A percentile compares a stretch with the other conserved stretches of the same genome.
Evolutionary conservation across 2,329 filamentous ascomycete genomes (phyloP).

Genomic region (Aspergillus sp.): DNA sequence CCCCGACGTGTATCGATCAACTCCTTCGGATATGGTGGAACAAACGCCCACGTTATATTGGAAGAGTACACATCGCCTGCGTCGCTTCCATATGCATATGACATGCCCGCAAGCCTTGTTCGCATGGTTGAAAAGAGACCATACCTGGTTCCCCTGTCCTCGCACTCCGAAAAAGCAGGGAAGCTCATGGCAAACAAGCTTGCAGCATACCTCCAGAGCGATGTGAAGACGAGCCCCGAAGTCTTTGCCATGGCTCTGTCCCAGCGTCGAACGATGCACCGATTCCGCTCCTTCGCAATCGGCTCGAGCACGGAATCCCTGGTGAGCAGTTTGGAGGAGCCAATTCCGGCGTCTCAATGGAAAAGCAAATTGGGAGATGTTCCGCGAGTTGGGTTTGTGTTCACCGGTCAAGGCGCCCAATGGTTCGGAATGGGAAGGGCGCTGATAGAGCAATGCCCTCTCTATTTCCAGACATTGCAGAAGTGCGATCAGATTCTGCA

Average conservation of each 20-base stretch:
- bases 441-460: constrained; percentile 11
- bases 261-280: neutral
- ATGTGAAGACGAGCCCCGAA: neutral
- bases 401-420: constrained; percentile 26
- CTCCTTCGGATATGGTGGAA: constrained; percentile 23
- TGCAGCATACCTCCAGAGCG: neutral
- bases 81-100: neutral
- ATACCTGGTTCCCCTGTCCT: constrained; percentile 15
- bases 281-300: neutral
- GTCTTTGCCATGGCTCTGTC: neutral
- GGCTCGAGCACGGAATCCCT: neutral
- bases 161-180: constrained; percentile 8
- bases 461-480: constrained; percentile 8
- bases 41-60: constrained; percentile 21
- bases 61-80: constrained; percentile 9
- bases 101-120: neutral
- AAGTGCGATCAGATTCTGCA: constrained; percentile 14
- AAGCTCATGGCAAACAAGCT: neutral
- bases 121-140: constrained; percentile 1
- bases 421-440: constrained; percentile 20
- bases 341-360: neutral
- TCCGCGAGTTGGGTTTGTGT: constrained; percentile 18
- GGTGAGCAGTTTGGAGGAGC: neutral
- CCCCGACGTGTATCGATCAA: constrained; percentile 21
- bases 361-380: neutral